Percentiles rank a stretch among this genome's conserved stretches.
These are phyloP conservation scores for Alternaria dauci DNA, from an alignment of 2,329 filamentous ascomycete species.

Conservation along the genomic window DNA sequence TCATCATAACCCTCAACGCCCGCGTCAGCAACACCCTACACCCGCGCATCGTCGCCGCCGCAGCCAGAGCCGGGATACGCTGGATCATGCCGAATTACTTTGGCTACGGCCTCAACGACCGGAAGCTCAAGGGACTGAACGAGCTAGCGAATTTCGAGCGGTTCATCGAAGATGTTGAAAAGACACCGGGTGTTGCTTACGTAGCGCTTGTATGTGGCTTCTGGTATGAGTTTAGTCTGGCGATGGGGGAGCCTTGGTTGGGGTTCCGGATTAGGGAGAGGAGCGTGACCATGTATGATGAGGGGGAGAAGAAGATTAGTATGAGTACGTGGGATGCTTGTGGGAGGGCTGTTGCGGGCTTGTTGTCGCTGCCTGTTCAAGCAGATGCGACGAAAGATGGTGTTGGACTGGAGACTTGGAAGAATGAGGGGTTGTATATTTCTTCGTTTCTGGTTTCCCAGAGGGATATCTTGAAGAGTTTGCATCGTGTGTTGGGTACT, in stretches of 20 bases:
- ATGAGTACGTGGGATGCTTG: conserved; percentile 65
- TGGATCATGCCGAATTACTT: neutral
- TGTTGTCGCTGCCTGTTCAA: neutral
- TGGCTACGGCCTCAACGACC: neutral
- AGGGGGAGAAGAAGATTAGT: conserved; percentile 46
- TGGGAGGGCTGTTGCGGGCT: neutral
- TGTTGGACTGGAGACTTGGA: neutral
- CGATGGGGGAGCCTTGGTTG: conserved; percentile 33
- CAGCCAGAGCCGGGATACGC: neutral
- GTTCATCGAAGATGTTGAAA: conserved; percentile 19
- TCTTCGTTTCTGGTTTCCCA: conserved; percentile 56
- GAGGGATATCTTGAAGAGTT: conserved; percentile 69
- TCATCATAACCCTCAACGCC: neutral
- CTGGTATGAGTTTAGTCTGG: conserved; percentile 54
- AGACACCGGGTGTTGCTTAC: conserved; percentile 7
- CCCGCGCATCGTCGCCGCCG: neutral
- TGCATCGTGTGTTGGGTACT: conserved; percentile 66
- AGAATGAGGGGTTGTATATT: conserved; percentile 10
- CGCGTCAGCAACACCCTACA: neutral
- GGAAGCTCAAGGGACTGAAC: neutral
- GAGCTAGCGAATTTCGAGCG: neutral
- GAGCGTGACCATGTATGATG: conserved; percentile 38
- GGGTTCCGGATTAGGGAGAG: conserved; percentile 51
- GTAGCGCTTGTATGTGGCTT: conserved; percentile 32
- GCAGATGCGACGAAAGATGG: neutral